phyloP scores from a whole-genome alignment of 306 rosid genomes.

The Herpetospermum pedunculosum region DNA sequence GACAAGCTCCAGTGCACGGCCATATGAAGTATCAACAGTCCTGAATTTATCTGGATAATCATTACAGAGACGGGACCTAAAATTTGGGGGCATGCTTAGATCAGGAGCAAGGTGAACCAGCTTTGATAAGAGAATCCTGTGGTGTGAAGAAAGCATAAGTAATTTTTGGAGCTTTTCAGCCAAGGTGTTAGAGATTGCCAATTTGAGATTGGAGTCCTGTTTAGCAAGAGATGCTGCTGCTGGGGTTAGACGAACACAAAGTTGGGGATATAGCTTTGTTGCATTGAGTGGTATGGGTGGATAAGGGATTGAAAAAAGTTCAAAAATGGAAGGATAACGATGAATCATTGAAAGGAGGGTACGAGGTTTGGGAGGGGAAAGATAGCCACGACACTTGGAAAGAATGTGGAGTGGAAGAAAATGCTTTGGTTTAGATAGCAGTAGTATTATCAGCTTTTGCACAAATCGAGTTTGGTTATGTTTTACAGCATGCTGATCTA shows the following conservation, averaged over 20 bases:
- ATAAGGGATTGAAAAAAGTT: slow-evolving; percentile 48
- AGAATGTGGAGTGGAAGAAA: slow-evolving; percentile 63
- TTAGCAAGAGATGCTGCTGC: slow-evolving; percentile 75
- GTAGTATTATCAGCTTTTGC: slow-evolving; percentile 64
- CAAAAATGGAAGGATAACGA: slow-evolving; percentile 78
- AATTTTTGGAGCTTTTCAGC: slow-evolving; percentile 80
- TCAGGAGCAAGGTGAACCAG: slow-evolving; percentile 88
- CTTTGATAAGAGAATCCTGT: slow-evolving; percentile 53
- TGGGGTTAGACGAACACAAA: slow-evolving; percentile 81
- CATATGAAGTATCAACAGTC: slow-evolving; percentile 70
- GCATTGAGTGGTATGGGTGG: slow-evolving; percentile 69
- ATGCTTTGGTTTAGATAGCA: slow-evolving; percentile 83
- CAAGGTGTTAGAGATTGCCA: slow-evolving; percentile 38
- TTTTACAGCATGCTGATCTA: slow-evolving; percentile 63
- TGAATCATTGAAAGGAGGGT: slow-evolving; percentile 64
- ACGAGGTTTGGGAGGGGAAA: slow-evolving; percentile 47
- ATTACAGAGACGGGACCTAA: slow-evolving; percentile 69
- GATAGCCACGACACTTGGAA: slow-evolving; percentile 66
- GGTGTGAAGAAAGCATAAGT: slow-evolving; percentile 79
- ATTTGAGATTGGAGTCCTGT: slow-evolving; percentile 42
- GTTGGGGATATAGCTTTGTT: slow-evolving; percentile 55
- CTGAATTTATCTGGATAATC: slow-evolving; percentile 70
- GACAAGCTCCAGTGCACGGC: slow-evolving; percentile 90
- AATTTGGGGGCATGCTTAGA: slow-evolving; percentile 80
- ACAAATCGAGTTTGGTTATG: slow-evolving; percentile 64